These are phyloP conservation scores for Eucalyptus rudis DNA, from an alignment of 345 rosid genomes.

Conservation along the genomic window DNA sequence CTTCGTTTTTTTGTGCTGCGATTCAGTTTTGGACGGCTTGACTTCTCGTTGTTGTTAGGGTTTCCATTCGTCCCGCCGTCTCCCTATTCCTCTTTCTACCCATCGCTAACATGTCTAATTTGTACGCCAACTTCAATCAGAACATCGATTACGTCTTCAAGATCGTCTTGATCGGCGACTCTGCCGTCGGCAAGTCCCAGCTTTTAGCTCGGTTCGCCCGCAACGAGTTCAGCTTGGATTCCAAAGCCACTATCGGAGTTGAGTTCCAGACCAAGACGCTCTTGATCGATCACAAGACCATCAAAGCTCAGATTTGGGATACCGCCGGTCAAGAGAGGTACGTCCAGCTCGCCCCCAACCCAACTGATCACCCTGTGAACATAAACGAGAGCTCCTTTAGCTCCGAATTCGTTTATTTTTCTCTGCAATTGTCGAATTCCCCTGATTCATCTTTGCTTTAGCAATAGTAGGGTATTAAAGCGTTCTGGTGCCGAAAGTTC, in stretches of 20 bases:
- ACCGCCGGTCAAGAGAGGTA: constrained; percentile 80
- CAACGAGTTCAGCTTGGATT: constrained; percentile 46
- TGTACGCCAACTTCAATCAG: constrained; percentile 28
- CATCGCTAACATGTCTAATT: constrained; percentile 19
- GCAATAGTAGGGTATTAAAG: neutral
- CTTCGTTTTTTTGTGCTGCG: neutral
- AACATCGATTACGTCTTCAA: constrained; percentile 63
- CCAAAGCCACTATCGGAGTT: constrained; percentile 66
- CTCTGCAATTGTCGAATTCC: neutral
- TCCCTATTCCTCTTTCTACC: neutral
- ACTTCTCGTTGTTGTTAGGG: neutral
- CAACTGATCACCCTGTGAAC: neutral
- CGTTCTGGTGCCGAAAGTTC: neutral
- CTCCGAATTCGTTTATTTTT: neutral
- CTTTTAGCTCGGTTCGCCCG: constrained; percentile 57
- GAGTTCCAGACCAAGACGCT: constrained; percentile 58
- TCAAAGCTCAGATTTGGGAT: constrained; percentile 79
- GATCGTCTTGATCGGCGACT: constrained; percentile 54
- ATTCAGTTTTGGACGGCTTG: neutral
- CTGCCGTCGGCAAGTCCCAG: constrained; percentile 69
- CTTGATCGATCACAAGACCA: constrained; percentile 34
- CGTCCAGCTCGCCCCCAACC: neutral
- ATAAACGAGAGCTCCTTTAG: neutral
- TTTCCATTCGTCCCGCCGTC: neutral
- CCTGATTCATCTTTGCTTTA: neutral